These are phyloP conservation scores for Scolecobasidium constrictum DNA, from an alignment of 2,329 filamentous ascomycete genomes.

Conservation along the genomic window DNA sequence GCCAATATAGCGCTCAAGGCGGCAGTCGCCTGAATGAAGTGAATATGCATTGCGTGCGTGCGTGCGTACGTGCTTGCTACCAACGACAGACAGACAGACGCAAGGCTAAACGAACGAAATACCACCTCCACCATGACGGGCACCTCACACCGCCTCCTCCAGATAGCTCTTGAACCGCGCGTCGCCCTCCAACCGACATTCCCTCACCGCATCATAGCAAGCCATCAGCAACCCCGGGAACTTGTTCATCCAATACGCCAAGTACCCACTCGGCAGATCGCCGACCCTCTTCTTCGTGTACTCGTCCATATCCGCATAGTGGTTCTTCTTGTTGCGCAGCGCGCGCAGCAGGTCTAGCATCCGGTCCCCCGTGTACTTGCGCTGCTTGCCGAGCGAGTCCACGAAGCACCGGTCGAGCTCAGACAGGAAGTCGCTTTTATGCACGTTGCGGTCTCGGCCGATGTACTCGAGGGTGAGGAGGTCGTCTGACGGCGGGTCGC, in stretches of 20 bases:
- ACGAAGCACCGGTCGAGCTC: constrained; percentile 71
- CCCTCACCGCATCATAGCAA: constrained; percentile 65
- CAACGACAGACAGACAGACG: too few species aligned
- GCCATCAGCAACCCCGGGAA: constrained; percentile 71
- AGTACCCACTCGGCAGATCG: constrained; percentile 65
- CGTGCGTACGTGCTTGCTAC: too few species aligned
- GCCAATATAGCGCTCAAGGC: too few species aligned
- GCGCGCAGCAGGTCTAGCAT: constrained; percentile 82
- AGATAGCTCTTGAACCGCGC: constrained; percentile 67
- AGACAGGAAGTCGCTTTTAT: constrained; percentile 70
- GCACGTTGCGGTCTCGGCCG: constrained; percentile 30
- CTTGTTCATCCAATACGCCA: constrained; percentile 68
- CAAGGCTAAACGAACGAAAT: too few species aligned
- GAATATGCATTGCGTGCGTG: too few species aligned
- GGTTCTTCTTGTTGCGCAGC: constrained; percentile 90
- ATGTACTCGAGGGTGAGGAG: constrained; percentile 48
- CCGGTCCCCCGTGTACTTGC: constrained; percentile 79
- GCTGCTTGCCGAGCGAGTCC: constrained; percentile 82
- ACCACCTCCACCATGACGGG: too few species aligned
- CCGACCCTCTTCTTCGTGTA: constrained; percentile 65
- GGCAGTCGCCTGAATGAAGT: too few species aligned
- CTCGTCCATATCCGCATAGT: constrained; percentile 93
- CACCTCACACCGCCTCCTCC: constrained; percentile 14
- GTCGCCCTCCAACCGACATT: constrained; percentile 50
- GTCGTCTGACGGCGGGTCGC: constrained; percentile 65